Evolutionary conservation across 768 basidiomycete genomes (phyloP).

Genomic region (Vararia minispora): DNA sequence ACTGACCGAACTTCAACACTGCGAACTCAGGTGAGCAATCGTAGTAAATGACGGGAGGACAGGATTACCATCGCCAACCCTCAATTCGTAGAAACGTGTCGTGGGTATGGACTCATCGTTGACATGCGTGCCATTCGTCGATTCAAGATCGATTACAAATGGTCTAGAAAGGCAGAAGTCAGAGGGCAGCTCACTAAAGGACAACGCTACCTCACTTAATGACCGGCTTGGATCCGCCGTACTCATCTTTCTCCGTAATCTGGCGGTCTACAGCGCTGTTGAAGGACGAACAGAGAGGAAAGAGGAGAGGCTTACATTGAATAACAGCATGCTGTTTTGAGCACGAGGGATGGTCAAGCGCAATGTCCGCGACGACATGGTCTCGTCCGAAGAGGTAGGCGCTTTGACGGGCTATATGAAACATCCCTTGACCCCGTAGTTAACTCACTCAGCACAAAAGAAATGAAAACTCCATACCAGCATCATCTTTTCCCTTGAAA

Average conservation of each 20-base stretch:
- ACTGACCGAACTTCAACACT: conserved; percentile 85
- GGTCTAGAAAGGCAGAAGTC: conserved; percentile 40
- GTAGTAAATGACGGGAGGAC: neutral
- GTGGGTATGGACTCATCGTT: conserved; percentile 80
- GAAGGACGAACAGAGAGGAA: conserved; percentile 1
- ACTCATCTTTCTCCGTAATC: conserved; percentile 80
- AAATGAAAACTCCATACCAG: conserved; percentile 46
- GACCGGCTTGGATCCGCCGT: conserved; percentile 61
- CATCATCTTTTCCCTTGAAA: conserved; percentile 90
- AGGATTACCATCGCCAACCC: conserved; percentile 60
- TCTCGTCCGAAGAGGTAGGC: conserved; percentile 93
- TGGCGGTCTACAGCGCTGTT: conserved; percentile 49
- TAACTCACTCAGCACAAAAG: neutral
- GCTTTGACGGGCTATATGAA: conserved; percentile 90
- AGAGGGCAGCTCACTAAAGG: neutral
- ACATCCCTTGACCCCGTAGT: conserved; percentile 54
- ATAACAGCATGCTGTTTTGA: conserved; percentile 98
- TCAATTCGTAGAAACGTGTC: conserved; percentile 80
- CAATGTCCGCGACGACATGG: conserved; percentile 73
- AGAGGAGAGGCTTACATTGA: conserved; percentile 51
- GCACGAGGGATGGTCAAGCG: conserved; percentile 91
- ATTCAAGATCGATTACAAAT: conserved; percentile 95
- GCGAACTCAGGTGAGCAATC: conserved; percentile 8
- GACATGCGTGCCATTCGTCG: conserved; percentile 92
- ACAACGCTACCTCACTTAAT: conserved; percentile 76